Conservation (phyloP, 495 filamentous ascomycete genomes). For the Podospora sp. region DNA sequence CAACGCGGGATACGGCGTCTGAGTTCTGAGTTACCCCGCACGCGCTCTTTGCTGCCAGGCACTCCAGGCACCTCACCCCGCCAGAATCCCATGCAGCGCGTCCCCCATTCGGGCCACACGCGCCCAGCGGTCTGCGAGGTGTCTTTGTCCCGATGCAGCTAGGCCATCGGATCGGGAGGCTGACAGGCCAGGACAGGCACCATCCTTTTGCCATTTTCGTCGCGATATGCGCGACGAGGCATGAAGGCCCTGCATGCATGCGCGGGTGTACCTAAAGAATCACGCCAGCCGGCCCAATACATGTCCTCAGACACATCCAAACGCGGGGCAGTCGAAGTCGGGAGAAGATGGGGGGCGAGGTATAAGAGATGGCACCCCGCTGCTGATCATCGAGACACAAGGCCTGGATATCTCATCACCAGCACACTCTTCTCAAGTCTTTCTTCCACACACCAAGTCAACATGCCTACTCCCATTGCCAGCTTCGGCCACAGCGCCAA, state of each 20-base stretch:
- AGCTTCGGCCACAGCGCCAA: conserved; percentile 31
- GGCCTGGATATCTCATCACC: not conserved
- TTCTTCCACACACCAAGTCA: not conserved
- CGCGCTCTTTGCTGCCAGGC: not conserved
- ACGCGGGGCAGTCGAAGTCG: not conserved
- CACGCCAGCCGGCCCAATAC: not conserved
- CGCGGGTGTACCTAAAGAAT: not conserved
- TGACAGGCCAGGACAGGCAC: not conserved
- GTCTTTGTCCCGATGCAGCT: not conserved
- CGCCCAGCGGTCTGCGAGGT: not conserved
- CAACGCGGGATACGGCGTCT: conserved; percentile 10
- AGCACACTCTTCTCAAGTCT: not conserved
- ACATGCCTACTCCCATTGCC: conserved; percentile 30
- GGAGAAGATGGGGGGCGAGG: not conserved
- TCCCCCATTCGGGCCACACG: not conserved
- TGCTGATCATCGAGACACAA: not conserved
- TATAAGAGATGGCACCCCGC: not conserved
- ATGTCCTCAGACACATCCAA: not conserved
- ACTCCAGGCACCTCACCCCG: no score
- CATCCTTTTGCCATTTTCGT: not conserved
- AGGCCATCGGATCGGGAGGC: not conserved
- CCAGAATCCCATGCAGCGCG: not conserved
- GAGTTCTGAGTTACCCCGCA: conserved; percentile 11
- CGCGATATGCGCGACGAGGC: not conserved
- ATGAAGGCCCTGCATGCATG: not conserved